Percentiles rank a stretch among this genome's conserved stretches.
These are phyloP conservation scores for Wickerhamiella alocasiicola DNA, from an alignment of 805 yeast genomes.

Conservation along the genomic window DNA sequence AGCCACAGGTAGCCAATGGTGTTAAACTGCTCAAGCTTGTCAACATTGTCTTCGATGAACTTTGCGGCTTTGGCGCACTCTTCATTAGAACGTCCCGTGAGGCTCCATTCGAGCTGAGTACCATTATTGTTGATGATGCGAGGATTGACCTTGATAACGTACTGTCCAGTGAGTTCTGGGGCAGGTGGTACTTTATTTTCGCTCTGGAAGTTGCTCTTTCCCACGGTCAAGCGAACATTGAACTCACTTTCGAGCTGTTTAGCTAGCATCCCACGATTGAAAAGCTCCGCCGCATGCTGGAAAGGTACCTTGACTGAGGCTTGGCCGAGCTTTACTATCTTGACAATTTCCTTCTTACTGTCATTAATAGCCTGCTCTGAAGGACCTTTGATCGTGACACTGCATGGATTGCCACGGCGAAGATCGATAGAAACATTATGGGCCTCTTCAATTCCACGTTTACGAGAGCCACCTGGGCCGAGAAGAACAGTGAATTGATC, in stretches of 20 bases:
- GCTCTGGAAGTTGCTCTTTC: slow-evolving; percentile 19
- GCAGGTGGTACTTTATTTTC: slow-evolving; percentile 2
- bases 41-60: slow-evolving; percentile 39
- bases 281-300: slow-evolving; percentile 43
- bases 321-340: slow-evolving; percentile 47
- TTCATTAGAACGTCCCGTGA: slow-evolving; percentile 40
- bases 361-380: slow-evolving; percentile 47
- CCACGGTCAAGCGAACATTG: slow-evolving; percentile 49
- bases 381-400: slow-evolving; percentile 48
- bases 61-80: slow-evolving; percentile 42
- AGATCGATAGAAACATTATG: slow-evolving; percentile 50
- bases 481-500: slow-evolving; percentile 63
- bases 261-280: slow-evolving; percentile 54
- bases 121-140: slow-evolving; percentile 29
- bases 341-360: slow-evolving; percentile 49
- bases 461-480: slow-evolving; percentile 69
- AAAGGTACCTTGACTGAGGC: slow-evolving; percentile 46
- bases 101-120: slow-evolving; percentile 41
- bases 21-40: slow-evolving; percentile 35
- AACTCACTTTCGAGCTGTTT: slow-evolving; percentile 41
- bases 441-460: slow-evolving; percentile 60
- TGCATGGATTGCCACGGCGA: slow-evolving; percentile 46
- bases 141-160: slow-evolving; percentile 31
- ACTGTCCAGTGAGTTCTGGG: slow-evolving; percentile 26
- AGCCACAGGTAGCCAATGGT: slow-evolving; percentile 52